phyloP scores from a whole-genome alignment of 2,329 filamentous ascomycete species.

The Phialocephala sp. region DNA sequence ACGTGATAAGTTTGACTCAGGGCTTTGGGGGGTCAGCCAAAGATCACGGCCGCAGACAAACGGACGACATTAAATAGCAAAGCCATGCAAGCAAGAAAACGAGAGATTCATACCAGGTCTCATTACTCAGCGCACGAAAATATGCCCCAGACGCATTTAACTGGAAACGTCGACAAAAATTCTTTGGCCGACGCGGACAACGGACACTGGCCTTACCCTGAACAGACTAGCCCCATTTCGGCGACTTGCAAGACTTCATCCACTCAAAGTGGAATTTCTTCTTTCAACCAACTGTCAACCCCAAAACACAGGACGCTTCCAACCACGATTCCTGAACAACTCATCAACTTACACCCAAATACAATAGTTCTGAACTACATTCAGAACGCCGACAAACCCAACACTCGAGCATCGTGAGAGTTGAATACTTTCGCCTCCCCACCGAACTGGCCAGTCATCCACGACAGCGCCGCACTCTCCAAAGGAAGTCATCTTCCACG shows the following conservation, averaged over 20 bases:
- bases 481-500: constrained; percentile 36
- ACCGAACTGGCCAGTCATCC: constrained; percentile 9
- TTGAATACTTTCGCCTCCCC: not conserved
- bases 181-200: not conserved
- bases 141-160: too few species aligned
- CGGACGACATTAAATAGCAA: not conserved
- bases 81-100: constrained; percentile 37
- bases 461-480: constrained; percentile 14
- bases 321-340: constrained; percentile 6
- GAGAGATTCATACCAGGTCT: constrained; percentile 16
- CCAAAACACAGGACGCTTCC: constrained; percentile 8
- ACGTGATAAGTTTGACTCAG: not conserved
- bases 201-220: not conserved
- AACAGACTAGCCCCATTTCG: not conserved
- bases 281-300: constrained; percentile 5
- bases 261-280: constrained; percentile 1
- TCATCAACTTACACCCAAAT: not conserved
- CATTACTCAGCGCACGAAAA: not conserved
- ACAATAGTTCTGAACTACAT: constrained; percentile 2
- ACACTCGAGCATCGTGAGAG: not conserved
- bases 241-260: not conserved
- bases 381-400: not conserved
- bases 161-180: not conserved
- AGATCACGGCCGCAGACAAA: not conserved
- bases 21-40: not conserved